These are phyloP conservation scores for Hygrophila difformis DNA, from an alignment of 257 asterid genomes.

Conservation along the genomic window DNA sequence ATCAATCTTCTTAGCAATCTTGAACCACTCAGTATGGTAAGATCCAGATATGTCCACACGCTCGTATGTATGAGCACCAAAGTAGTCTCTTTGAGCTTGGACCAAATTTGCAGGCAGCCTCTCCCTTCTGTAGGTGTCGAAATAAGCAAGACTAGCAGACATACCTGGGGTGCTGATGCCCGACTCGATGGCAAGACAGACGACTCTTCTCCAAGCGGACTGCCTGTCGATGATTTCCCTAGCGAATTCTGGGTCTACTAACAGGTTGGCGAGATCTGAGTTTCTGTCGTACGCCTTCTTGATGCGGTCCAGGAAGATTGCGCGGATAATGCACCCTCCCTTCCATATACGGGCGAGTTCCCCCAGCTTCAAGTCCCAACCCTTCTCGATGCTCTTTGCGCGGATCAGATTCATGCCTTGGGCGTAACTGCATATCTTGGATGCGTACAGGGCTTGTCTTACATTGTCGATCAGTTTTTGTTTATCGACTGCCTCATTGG, in stretches of 20 bases:
- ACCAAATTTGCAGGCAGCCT: slow-evolving; percentile 12
- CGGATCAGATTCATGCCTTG: slow-evolving; percentile 21
- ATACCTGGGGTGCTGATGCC: slow-evolving; percentile 17
- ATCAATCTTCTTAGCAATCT: no score
- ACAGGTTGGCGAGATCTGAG: slow-evolving; percentile 13
- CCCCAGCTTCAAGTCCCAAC: slow-evolving; percentile 19
- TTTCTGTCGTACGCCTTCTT: no score
- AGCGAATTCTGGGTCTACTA: slow-evolving; percentile 11
- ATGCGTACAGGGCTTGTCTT: no score
- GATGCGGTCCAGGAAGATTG: slow-evolving; percentile 18
- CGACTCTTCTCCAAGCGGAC: slow-evolving; percentile 16
- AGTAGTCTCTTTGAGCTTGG: no score
- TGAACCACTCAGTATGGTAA: no score
- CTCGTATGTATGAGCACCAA: no score
- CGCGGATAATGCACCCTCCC: slow-evolving; percentile 21
- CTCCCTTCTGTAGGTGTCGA: slow-evolving; percentile 13
- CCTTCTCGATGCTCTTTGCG: no score
- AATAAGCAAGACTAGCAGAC: no score
- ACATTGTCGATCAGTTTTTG: slow-evolving; percentile 12
- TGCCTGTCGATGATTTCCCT: slow-evolving; percentile 14
- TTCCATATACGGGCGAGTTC: slow-evolving; percentile 20
- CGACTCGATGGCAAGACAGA: slow-evolving; percentile 11
- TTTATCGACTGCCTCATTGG: slow-evolving; percentile 12
- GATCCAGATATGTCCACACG: no score
- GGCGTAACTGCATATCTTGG: slow-evolving; percentile 20